These are phyloP conservation scores for Ilex paraguariensis DNA, from an alignment of 305 asterid species.

Conservation along the genomic window DNA sequence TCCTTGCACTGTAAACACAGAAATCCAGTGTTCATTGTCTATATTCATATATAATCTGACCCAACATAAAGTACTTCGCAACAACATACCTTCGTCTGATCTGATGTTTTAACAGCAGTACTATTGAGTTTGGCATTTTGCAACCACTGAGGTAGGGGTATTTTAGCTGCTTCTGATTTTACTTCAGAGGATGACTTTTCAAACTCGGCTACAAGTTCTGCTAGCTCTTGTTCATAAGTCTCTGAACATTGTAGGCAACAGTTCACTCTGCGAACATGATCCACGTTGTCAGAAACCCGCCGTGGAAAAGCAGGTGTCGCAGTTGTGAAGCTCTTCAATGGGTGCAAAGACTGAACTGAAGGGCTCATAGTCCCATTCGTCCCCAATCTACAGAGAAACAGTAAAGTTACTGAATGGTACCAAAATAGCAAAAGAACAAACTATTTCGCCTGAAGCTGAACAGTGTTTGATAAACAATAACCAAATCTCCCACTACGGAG, in stretches of 20 bases:
- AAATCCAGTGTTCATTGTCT: constrained; percentile 5
- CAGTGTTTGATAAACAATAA: too few relatives aligned
- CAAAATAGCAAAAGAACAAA: not conserved
- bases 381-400: constrained; percentile 43
- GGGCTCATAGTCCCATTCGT: constrained; percentile 43
- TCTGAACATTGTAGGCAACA: constrained; percentile 49
- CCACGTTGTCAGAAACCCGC: constrained; percentile 35
- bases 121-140: constrained; percentile 57
- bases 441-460: too few relatives aligned
- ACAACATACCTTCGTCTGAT: constrained; percentile 38
- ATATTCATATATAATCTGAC: not conserved
- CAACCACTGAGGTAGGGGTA: constrained; percentile 72
- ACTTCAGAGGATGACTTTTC: constrained; percentile 52
- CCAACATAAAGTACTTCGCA: not conserved
- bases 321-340: constrained; percentile 35
- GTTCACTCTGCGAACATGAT: constrained; percentile 23
- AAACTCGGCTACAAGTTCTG: constrained; percentile 11
- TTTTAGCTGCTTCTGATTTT: constrained; percentile 31
- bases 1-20: too few relatives aligned
- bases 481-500: too few relatives aligned
- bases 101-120: constrained; percentile 22
- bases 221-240: constrained; percentile 45
- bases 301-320: constrained; percentile 30
- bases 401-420: constrained; percentile 2
- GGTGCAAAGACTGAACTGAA: constrained; percentile 35